These are phyloP conservation scores for Apiotrichum akiyoshidainum DNA, from an alignment of 1,284 basidiomycete genomes.

Conservation along the genomic window DNA sequence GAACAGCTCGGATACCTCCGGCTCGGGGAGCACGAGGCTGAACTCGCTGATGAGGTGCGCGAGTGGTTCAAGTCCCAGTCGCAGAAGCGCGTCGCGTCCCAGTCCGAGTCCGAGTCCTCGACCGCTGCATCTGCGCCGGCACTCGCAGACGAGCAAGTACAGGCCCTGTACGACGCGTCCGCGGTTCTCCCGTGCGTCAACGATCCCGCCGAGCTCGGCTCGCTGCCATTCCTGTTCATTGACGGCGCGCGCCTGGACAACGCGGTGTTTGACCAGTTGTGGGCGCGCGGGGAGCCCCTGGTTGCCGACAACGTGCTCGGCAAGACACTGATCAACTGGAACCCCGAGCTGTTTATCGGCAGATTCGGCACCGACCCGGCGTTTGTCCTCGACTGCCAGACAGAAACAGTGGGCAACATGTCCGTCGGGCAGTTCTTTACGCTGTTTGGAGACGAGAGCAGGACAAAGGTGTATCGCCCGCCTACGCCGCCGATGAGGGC, in stretches of 20 bases:
- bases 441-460: conserved; percentile 64
- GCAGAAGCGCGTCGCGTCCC: no score
- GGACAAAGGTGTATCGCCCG: not conserved
- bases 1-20: conserved; percentile 30
- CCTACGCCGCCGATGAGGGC: not conserved
- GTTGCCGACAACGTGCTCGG: conserved; percentile 65
- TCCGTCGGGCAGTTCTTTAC: conserved; percentile 76
- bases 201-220: conserved; percentile 40
- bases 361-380: conserved; percentile 67
- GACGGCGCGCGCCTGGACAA: conserved; percentile 59
- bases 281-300: conserved; percentile 69
- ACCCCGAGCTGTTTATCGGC: conserved; percentile 71
- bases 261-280: conserved; percentile 63
- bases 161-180: conserved; percentile 25
- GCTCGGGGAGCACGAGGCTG: conserved; percentile 22
- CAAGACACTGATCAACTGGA: conserved; percentile 70
- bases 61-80: conserved; percentile 6
- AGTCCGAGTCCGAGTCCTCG: not conserved
- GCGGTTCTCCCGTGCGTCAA: conserved; percentile 8
- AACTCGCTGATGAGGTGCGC: conserved; percentile 12
- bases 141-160: conserved; percentile 6
- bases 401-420: conserved; percentile 60
- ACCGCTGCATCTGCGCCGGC: not conserved
- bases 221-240: conserved; percentile 51
- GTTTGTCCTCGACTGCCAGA: conserved; percentile 73